phyloP scores from a whole-genome alignment of 2,329 filamentous ascomycete genomes.

The Albifimbria verrucaria region DNA sequence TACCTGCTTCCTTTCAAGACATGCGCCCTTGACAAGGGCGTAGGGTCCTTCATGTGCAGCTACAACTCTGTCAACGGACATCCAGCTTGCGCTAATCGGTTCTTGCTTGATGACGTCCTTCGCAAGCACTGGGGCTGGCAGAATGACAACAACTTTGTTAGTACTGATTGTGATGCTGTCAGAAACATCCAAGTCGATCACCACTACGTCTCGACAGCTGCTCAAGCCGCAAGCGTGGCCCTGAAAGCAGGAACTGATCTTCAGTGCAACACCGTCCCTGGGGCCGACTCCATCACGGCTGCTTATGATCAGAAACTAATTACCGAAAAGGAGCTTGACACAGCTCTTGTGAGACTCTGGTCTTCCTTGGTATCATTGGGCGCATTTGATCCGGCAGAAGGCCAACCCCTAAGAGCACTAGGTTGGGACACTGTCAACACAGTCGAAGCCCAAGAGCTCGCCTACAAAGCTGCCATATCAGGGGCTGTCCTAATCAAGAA shows the following conservation, averaged over 20 bases:
- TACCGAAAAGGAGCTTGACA: not conserved
- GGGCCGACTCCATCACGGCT: not conserved
- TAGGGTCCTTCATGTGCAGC: slow-evolving; percentile 48
- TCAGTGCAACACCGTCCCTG: slow-evolving; percentile 2
- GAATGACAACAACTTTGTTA: slow-evolving; percentile 55
- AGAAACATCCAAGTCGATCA: slow-evolving; percentile 49
- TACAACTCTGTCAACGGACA: slow-evolving; percentile 64
- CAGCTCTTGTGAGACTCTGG: not conserved
- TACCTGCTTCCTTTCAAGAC: slow-evolving; percentile 63
- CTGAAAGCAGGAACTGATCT: slow-evolving; percentile 29
- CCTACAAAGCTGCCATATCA: slow-evolving; percentile 47
- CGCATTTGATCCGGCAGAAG: not conserved
- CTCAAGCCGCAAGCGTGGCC: slow-evolving; percentile 28
- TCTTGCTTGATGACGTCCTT: slow-evolving; percentile 58
- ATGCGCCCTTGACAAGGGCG: slow-evolving; percentile 46
- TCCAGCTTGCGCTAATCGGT: slow-evolving; percentile 60
- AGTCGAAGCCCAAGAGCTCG: slow-evolving; percentile 25
- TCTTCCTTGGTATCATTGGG: not conserved
- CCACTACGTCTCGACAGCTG: slow-evolving; percentile 29
- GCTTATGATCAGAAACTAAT: not conserved
- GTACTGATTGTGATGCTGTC: slow-evolving; percentile 62
- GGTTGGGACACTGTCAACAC: not conserved
- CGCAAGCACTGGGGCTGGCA: slow-evolving; percentile 64
- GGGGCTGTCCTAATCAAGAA: not conserved
- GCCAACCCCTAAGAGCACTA: not conserved